A percentile compares a stretch with the other conserved stretches of the same genome.
Evolutionary conservation across 805 yeast genomes (phyloP).

Genomic region (Cephaloascus fragrans): DNA sequence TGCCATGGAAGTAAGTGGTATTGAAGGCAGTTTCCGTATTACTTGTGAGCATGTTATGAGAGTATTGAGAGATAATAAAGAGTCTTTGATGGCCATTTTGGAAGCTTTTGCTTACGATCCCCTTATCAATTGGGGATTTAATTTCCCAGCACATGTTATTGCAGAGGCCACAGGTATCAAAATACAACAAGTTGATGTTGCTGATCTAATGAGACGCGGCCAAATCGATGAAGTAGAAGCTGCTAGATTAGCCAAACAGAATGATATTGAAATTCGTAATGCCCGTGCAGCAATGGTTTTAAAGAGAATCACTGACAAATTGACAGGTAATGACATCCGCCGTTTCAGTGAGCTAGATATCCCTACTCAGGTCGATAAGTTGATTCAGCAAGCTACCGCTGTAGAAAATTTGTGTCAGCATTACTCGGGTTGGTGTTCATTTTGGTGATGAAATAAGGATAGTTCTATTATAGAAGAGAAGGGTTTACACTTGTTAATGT

Average conservation of each 20-base stretch:
- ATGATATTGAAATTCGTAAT: slow-evolving; percentile 64
- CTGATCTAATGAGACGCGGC: slow-evolving; percentile 60
- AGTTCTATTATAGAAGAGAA: no score
- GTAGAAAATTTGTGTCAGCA: slow-evolving; percentile 95
- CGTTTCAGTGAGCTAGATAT: slow-evolving; percentile 63
- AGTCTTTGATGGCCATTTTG: slow-evolving; percentile 92
- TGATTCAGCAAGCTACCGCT: slow-evolving; percentile 93
- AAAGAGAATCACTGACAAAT: slow-evolving; percentile 82
- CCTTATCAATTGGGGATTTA: slow-evolving; percentile 97
- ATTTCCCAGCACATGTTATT: slow-evolving; percentile 73
- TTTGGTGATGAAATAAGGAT: slow-evolving; percentile 80
- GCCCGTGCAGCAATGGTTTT: slow-evolving; percentile 88
- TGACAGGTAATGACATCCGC: slow-evolving; percentile 89
- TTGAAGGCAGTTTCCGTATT: slow-evolving; percentile 93
- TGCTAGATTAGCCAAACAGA: slow-evolving; percentile 55
- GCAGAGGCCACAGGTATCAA: slow-evolving; percentile 66
- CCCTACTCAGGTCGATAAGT: slow-evolving; percentile 83
- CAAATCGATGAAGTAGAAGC: slow-evolving; percentile 75
- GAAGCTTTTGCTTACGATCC: slow-evolving; percentile 99
- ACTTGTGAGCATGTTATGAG: slow-evolving; percentile 97
- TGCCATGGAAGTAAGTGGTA: slow-evolving; percentile 98
- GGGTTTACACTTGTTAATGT: no score
- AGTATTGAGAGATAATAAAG: slow-evolving; percentile 86
- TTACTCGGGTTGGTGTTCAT: slow-evolving; percentile 98
- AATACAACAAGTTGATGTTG: slow-evolving; percentile 59